phyloP scores from a whole-genome alignment of 2,329 filamentous ascomycete species.

The Cordyceps tenuipes region DNA sequence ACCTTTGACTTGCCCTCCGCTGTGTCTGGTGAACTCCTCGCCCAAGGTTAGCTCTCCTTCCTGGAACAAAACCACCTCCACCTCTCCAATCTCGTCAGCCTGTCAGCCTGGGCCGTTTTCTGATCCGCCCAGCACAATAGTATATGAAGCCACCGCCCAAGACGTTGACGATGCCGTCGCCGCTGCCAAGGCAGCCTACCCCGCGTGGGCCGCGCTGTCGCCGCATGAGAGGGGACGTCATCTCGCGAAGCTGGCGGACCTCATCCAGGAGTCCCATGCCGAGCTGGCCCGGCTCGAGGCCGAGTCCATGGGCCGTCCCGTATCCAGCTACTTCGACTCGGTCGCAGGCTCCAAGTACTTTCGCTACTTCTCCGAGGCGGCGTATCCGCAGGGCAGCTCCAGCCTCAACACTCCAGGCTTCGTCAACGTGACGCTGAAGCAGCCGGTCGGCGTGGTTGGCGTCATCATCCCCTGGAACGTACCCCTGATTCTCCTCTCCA shows the following conservation, averaged over 20 bases:
- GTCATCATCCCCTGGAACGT: constrained; percentile 54
- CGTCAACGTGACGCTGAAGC: constrained; percentile 36
- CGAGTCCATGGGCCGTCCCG: constrained; percentile 36
- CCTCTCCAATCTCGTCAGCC: background rate
- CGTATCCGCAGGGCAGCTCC: constrained; percentile 34
- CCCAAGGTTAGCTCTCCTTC: background rate
- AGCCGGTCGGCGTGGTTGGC: constrained; percentile 44
- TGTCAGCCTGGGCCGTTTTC: too few species aligned
- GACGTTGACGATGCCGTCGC: constrained; percentile 41
- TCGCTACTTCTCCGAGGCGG: constrained; percentile 35
- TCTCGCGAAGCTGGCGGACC: constrained; percentile 36
- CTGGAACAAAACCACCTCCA: background rate
- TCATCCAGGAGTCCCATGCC: constrained; percentile 31
- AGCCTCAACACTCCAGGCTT: constrained; percentile 40
- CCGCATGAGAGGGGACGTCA: constrained; percentile 31
- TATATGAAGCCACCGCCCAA: constrained; percentile 34
- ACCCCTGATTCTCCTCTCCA: constrained; percentile 35
- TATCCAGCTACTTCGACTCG: constrained; percentile 30
- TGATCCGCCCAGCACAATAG: background rate
- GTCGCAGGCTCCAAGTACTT: constrained; percentile 26
- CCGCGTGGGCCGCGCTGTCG: constrained; percentile 34
- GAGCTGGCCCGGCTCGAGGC: constrained; percentile 39
- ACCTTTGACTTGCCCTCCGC: constrained; percentile 32
- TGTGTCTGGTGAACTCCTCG: constrained; percentile 10
- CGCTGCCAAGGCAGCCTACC: constrained; percentile 40